These are phyloP conservation scores for Clonostachys sp. DNA, from an alignment of 2,329 filamentous ascomycete genomes.

Conservation along the genomic window DNA sequence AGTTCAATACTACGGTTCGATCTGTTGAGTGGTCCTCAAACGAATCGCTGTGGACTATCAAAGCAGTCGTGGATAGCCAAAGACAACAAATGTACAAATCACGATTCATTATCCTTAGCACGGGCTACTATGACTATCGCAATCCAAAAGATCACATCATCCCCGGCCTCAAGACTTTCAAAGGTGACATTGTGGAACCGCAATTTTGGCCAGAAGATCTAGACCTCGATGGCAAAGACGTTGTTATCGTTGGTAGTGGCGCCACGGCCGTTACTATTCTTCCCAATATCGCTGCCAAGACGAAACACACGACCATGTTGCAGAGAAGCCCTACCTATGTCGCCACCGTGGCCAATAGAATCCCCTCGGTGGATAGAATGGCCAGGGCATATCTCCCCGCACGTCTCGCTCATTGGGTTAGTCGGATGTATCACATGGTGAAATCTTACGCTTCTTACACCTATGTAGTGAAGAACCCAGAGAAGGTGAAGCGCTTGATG, in stretches of 20 bases:
- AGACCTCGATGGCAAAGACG: constrained; percentile 57
- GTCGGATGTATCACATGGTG: constrained; percentile 44
- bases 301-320: constrained; percentile 66
- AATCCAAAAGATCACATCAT: constrained; percentile 53
- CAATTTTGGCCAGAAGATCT: constrained; percentile 69
- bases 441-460: too few species aligned
- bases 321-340: constrained; percentile 72
- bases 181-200: constrained; percentile 58
- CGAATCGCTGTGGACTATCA: constrained; percentile 47
- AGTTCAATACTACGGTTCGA: constrained; percentile 38
- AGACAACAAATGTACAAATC: constrained; percentile 2
- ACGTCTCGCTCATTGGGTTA: constrained; percentile 40
- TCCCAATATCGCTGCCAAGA: constrained; percentile 59
- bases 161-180: constrained; percentile 61
- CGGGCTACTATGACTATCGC: constrained; percentile 67
- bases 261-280: constrained; percentile 74
- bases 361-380: constrained; percentile 18
- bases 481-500: constrained; percentile 39
- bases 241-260: constrained; percentile 69
- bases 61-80: constrained; percentile 21
- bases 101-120: constrained; percentile 45
- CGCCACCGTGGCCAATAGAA: constrained; percentile 38
- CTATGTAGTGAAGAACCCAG: constrained; percentile 23
- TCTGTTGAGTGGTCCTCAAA: constrained; percentile 45
- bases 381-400: constrained; percentile 35